Percentiles rank a stretch among this genome's conserved stretches.
Conservation (phyloP, 1,284 basidiomycete species). For the Ganoderma boninense region DNA sequence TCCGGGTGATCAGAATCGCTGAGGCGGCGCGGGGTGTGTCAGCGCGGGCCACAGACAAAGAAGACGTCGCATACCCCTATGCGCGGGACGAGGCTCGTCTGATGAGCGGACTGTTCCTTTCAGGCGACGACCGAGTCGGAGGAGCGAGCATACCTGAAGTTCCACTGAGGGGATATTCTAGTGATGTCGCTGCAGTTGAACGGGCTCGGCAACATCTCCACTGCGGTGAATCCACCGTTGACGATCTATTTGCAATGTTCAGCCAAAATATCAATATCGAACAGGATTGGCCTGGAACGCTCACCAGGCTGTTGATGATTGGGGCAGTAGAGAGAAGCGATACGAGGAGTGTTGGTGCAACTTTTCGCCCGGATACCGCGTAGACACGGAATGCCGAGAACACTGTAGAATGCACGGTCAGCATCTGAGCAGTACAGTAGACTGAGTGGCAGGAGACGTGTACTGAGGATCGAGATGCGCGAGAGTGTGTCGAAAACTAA, state of each 20-base stretch:
- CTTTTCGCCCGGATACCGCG: not conserved
- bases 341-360: not conserved
- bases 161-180: not conserved
- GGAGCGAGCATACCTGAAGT: not conserved
- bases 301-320: not conserved
- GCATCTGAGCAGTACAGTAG: not conserved
- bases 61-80: not conserved
- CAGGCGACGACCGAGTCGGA: too few species aligned
- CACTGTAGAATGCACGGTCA: not conserved
- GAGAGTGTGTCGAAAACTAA: not conserved
- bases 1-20: not conserved
- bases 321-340: not conserved
- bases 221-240: not conserved
- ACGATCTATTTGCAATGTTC: not conserved
- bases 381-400: not conserved
- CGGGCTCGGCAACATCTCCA: not conserved
- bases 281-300: not conserved
- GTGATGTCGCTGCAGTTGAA: slow-evolving; percentile 1
- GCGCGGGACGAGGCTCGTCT: not conserved
- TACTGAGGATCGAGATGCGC: not conserved
- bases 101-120: not conserved
- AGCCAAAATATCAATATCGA: not conserved
- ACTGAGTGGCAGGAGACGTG: not conserved
- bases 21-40: not conserved
- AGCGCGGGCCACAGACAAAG: not conserved